Evolutionary conservation across 2,329 filamentous ascomycete genomes (phyloP).

Genomic region (Ophiosphaerella herpotricha): DNA sequence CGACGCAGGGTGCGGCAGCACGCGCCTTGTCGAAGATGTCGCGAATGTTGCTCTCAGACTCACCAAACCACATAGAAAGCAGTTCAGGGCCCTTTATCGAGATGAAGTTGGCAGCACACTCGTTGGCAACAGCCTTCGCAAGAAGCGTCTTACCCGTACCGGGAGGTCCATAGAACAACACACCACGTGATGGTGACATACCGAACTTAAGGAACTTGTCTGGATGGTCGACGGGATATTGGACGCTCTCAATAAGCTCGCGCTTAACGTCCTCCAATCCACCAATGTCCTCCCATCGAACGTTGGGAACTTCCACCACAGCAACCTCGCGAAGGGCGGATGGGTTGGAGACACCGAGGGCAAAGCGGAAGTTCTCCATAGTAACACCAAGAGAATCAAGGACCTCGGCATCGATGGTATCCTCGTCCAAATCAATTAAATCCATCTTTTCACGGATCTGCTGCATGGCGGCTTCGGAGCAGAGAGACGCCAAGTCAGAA

Average conservation of each 20-base stretch:
- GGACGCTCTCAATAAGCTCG: conserved; percentile 97
- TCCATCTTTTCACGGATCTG: conserved; percentile 99
- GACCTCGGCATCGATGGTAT: conserved; percentile 98
- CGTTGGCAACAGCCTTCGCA: conserved; percentile 98
- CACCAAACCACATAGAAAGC: conserved; percentile 99
- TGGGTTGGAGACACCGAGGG: conserved; percentile 96
- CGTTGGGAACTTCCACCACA: conserved; percentile 98
- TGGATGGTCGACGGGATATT: conserved; percentile 98
- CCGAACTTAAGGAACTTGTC: conserved; percentile 99
- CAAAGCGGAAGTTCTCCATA: conserved; percentile 99
- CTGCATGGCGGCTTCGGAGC: conserved; percentile 99
- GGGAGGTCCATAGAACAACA: conserved; percentile 96
- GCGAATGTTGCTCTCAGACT: conserved; percentile 99
- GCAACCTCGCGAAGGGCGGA: conserved; percentile 98
- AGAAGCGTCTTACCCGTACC: conserved; percentile 99
- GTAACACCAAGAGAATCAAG: conserved; percentile 97
- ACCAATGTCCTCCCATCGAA: conserved; percentile 99
- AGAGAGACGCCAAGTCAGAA: conserved; percentile 96
- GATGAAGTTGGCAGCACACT: conserved; percentile 99
- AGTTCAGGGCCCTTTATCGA: conserved; percentile 98
- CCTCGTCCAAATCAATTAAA: conserved; percentile 96
- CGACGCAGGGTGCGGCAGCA: conserved; percentile 94
- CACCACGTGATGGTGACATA: conserved; percentile 95
- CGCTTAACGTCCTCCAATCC: conserved; percentile 98
- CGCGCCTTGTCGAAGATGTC: conserved; percentile 99